Evolutionary conservation across 2,329 filamentous ascomycete species (phyloP).

Genomic region (Ascomycota sp.): DNA sequence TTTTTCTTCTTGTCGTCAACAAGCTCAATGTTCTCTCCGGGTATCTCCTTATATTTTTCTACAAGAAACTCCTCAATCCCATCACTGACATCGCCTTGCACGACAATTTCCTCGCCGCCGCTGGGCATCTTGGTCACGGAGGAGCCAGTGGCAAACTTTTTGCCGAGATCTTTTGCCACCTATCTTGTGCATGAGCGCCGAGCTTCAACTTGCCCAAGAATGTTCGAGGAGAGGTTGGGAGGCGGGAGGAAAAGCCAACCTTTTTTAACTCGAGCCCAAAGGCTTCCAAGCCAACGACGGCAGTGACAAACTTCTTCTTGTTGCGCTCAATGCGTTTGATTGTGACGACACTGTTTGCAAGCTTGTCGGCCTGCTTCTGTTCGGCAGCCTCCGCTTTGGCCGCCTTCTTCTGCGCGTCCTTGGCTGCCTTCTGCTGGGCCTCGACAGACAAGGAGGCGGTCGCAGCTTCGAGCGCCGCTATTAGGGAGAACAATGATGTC

Average conservation of each 20-base stretch:
- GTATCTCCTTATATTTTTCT: conserved; percentile 74
- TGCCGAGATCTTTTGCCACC: conserved; percentile 85
- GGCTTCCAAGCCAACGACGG: conserved; percentile 71
- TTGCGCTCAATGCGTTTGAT: conserved; percentile 97
- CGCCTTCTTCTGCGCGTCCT: conserved; percentile 91
- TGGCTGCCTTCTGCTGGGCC: conserved; percentile 81
- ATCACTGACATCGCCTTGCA: conserved; percentile 88
- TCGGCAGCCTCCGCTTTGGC: conserved; percentile 80
- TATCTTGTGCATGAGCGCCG: conserved; percentile 4
- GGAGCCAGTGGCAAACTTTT: conserved; percentile 90
- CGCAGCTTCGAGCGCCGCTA: conserved; percentile 63
- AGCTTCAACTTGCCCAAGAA: not conserved
- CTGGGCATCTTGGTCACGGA: conserved; percentile 75
- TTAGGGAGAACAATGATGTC: too few relatives aligned
- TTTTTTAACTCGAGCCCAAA: conserved; percentile 91
- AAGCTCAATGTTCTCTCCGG: conserved; percentile 83
- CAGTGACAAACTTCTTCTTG: conserved; percentile 91
- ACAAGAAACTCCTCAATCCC: conserved; percentile 80
- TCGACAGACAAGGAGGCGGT: conserved; percentile 71
- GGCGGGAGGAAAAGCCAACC: conserved; percentile 10
- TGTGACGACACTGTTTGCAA: conserved; percentile 58
- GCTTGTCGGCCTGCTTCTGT: conserved; percentile 59
- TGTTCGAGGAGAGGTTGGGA: too few relatives aligned
- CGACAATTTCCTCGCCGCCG: conserved; percentile 86
- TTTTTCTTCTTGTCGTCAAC: conserved; percentile 92